A percentile compares a stretch with the other conserved stretches of the same genome.
phyloP scores from a whole-genome alignment of 345 rosid genomes.

The Aurinia saxatilis region DNA sequence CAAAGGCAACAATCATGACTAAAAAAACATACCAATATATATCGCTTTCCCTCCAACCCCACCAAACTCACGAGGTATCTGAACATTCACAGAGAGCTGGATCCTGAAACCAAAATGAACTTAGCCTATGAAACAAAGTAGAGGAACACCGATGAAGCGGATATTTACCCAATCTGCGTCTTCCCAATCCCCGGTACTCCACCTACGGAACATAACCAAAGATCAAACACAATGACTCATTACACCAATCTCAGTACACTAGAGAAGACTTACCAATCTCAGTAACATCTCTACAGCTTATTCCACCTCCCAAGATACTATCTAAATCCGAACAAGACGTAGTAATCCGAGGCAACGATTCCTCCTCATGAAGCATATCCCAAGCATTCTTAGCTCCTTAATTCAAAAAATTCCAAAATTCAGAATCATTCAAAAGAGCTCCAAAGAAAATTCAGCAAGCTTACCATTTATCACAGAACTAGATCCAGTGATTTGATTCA shows the following conservation, averaged over 20 bases:
- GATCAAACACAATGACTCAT: background rate
- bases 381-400: conserved; percentile 84
- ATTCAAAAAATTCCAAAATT: background rate
- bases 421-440: background rate
- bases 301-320: conserved; percentile 80
- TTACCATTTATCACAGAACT: conserved; percentile 43
- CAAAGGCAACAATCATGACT: background rate
- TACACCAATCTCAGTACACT: background rate
- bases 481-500: conserved; percentile 18
- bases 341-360: conserved; percentile 50
- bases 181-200: conserved; percentile 94
- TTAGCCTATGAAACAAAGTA: conserved; percentile 7
- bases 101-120: conserved; percentile 46
- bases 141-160: background rate
- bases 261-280: conserved; percentile 51
- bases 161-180: conserved; percentile 85
- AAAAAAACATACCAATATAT: conserved; percentile 55
- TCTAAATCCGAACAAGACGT: conserved; percentile 85
- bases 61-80: conserved; percentile 73
- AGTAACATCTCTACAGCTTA: conserved; percentile 85
- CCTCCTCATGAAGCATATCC: conserved; percentile 84
- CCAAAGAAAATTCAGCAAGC: background rate
- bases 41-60: conserved; percentile 89
- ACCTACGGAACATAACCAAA: conserved; percentile 32
- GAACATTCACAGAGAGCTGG: conserved; percentile 91